Percentiles rank a stretch among this genome's conserved stretches.
phyloP scores from a whole-genome alignment of 345 rosid genomes.

The Eutrema japonicum region DNA sequence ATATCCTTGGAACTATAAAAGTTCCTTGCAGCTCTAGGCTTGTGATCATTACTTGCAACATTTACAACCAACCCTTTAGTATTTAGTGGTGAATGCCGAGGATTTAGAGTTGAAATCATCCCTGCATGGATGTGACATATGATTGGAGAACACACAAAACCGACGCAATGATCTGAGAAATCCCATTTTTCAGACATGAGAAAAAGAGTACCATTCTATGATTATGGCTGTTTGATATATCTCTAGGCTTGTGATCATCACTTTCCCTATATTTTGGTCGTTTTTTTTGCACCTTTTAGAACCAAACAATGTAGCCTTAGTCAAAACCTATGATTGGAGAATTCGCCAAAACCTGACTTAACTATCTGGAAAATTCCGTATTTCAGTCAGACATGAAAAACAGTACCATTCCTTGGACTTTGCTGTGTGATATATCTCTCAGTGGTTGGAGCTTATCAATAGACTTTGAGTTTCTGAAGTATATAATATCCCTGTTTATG shows the following conservation, averaged over 20 bases:
- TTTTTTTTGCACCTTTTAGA: neutral
- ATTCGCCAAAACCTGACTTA: neutral
- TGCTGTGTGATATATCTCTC: constrained; percentile 3
- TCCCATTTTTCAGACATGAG: neutral
- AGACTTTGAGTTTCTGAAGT: neutral
- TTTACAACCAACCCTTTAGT: constrained; percentile 10
- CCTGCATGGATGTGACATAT: neutral
- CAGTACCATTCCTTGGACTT: neutral
- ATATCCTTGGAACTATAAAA: neutral
- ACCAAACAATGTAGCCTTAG: neutral
- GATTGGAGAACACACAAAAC: neutral
- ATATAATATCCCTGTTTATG: neutral
- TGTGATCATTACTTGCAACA: neutral
- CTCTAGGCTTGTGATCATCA: neutral
- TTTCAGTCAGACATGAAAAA: neutral
- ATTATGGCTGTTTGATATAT: neutral
- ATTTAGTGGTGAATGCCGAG: neutral
- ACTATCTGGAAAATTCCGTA: neutral
- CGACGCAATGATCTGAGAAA: neutral
- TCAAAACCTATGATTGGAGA: neutral
- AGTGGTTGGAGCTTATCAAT: neutral
- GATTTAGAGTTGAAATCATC: neutral
- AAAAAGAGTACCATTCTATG: neutral
- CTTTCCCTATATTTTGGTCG: neutral
- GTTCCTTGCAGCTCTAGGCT: neutral